Evolutionary conservation across 1,139 yeast genomes (phyloP), one percentile per base, ranked within the genome.

Genomic region (Suzukiozyma palmioleophila): DNA sequence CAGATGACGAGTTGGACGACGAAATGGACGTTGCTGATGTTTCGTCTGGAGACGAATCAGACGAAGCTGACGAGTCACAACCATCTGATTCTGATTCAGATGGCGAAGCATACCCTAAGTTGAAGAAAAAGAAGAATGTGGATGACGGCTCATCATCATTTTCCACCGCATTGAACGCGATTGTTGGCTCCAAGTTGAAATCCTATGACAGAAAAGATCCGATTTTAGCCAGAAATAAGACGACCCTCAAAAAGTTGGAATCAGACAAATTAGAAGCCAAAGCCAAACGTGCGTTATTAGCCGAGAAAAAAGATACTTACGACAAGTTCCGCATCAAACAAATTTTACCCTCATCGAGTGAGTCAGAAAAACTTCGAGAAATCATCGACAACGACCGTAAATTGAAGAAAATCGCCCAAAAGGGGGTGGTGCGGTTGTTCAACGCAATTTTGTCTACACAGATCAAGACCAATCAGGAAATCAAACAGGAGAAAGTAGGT

Each of bases 361-460:
- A 77, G 31, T 73, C 76, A 3, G 73, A 66, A 27, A 67, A 68
- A 42, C 74, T 75, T 8, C 75, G 89, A 53, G 70, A 69, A 33
- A 60, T 75, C 3, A 58, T 90, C 30, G 92, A 84, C 42, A 75
- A 74, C 39, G 99, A 92, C 57, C 77, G 78, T 47, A 70, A 67
- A 48, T 66, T 88, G 53, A 84, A 85, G 59, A 90, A 89, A 57
- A 75, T 81, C 26, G 97, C 97, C 0, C 97, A 92, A 62, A 76
- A 84, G 53, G 99, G 98, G 67, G 97, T 89, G 13, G 95, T 92
- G 14, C 80, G 84, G 53, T 71, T 92, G 45, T 89, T 92, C 62
- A 92, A 92, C 59, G 97, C 97, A 2, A 84, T 92, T 26, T 73
- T 89, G 53, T 76, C 87, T 32, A 84, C 96, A 1, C 98, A 94